phyloP scores from a whole-genome alignment of 129 eudicot genomes.

The Daucus carota region DNA sequence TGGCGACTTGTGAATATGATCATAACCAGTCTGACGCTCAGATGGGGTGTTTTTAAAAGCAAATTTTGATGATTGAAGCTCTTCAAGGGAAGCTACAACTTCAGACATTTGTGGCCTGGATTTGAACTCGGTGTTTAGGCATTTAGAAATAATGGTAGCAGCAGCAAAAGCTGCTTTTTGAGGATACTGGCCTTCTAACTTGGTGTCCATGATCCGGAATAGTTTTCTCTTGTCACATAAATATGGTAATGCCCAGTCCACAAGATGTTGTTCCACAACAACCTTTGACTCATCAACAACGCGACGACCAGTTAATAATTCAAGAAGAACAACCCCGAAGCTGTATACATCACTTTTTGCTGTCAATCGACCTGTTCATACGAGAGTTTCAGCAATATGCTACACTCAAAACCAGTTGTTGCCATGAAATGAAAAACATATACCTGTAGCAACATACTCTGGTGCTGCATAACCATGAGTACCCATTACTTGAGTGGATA shows the following conservation, averaged over 20 bases:
- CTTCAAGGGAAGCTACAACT: constrained; percentile 54
- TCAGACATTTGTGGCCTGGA: constrained; percentile 75
- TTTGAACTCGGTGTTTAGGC: constrained; percentile 54
- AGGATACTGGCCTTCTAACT: constrained; percentile 85
- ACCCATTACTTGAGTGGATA: constrained; percentile 93
- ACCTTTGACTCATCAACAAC: constrained; percentile 60
- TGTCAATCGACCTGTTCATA: constrained; percentile 61
- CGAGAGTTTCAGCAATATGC: background rate
- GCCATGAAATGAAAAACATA: background rate
- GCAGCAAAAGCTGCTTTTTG: constrained; percentile 62
- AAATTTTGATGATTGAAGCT: constrained; percentile 42
- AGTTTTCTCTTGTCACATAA: constrained; percentile 62
- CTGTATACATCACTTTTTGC: constrained; percentile 89
- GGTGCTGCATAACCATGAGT: constrained; percentile 97
- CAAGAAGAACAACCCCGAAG: constrained; percentile 84
- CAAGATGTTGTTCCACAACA: constrained; percentile 71
- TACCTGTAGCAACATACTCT: constrained; percentile 90
- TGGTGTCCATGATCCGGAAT: constrained; percentile 84
- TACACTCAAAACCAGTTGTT: constrained; percentile 4
- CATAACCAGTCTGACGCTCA: constrained; percentile 9
- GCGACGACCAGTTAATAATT: constrained; percentile 77
- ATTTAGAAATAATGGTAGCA: constrained; percentile 57
- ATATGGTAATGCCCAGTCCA: constrained; percentile 90
- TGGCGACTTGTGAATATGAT: constrained; percentile 32
- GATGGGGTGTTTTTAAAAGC: constrained; percentile 28